These are phyloP conservation scores for Pichia rugopelliculosa DNA, from an alignment of 805 yeast genomes.

Conservation along the genomic window DNA sequence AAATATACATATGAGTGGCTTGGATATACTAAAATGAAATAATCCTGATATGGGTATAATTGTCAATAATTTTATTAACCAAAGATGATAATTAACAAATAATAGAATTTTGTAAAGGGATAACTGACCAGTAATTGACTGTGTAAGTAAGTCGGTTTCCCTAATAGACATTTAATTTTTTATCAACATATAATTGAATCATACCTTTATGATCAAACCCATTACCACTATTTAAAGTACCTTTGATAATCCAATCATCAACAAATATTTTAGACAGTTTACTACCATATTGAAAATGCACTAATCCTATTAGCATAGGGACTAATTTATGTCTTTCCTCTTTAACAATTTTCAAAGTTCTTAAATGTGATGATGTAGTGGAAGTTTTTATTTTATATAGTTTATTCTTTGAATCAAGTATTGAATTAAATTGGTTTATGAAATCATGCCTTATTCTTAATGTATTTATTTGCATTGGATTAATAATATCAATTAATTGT, in stretches of 20 bases:
- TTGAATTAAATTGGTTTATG: conserved; percentile 19
- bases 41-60: too few species aligned
- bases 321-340: conserved; percentile 17
- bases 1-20: too few species aligned
- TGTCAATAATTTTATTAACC: too few species aligned
- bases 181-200: conserved; percentile 16
- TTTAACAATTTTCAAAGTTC: conserved; percentile 16
- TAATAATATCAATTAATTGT: not conserved
- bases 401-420: conserved; percentile 7
- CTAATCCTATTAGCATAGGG: conserved; percentile 22
- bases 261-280: conserved; percentile 17
- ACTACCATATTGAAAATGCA: conserved; percentile 20
- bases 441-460: conserved; percentile 14
- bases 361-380: not conserved
- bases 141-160: not conserved
- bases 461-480: conserved; percentile 5
- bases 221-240: conserved; percentile 12
- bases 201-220: conserved; percentile 24
- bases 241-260: conserved; percentile 24
- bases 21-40: too few species aligned
- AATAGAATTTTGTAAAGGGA: too few species aligned
- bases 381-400: not conserved
- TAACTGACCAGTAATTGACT: too few species aligned
- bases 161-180: conserved; percentile 3
- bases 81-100: too few species aligned